Evolutionary conservation across 2,329 filamentous ascomycete genomes (phyloP).

Genomic region (Fusarium solani-melongenae): DNA sequence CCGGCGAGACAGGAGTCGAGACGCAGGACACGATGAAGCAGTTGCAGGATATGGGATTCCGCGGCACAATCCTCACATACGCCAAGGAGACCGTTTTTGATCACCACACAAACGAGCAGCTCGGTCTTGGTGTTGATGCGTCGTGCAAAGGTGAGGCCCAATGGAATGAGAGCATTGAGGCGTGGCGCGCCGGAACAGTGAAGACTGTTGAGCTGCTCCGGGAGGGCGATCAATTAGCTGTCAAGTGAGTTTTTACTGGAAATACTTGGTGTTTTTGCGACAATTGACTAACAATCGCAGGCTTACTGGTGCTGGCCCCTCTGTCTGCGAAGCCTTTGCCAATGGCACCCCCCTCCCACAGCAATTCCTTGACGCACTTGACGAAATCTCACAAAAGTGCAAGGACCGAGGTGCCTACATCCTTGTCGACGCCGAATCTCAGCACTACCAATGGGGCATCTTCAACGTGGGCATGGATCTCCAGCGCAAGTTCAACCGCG

Average conservation of each 20-base stretch:
- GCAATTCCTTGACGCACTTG: constrained; percentile 55
- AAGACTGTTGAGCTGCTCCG: constrained; percentile 47
- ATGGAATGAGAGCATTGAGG: constrained; percentile 50
- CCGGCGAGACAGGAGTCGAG: constrained; percentile 60
- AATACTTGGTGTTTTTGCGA: not conserved
- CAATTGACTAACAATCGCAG: constrained; percentile 31
- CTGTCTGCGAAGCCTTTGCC: constrained; percentile 52
- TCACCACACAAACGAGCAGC: constrained; percentile 43
- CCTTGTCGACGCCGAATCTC: constrained; percentile 59
- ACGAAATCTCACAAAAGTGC: constrained; percentile 53
- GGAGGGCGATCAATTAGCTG: constrained; percentile 50
- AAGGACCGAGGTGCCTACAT: constrained; percentile 54
- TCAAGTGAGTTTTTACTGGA: constrained; percentile 47
- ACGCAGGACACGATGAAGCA: constrained; percentile 56
- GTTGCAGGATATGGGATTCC: constrained; percentile 62
- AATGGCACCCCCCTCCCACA: constrained; percentile 48
- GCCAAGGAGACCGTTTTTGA: constrained; percentile 58
- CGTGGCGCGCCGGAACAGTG: constrained; percentile 48
- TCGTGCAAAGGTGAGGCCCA: constrained; percentile 55
- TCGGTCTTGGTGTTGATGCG: constrained; percentile 43
- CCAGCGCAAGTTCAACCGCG: constrained; percentile 53
- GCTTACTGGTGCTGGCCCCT: constrained; percentile 55
- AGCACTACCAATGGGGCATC: constrained; percentile 56
- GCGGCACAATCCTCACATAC: constrained; percentile 67
- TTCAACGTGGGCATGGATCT: constrained; percentile 47